phyloP scores from a whole-genome alignment of 371 early-diverging fungal genomes.

The Mucor lusitanicus region DNA sequence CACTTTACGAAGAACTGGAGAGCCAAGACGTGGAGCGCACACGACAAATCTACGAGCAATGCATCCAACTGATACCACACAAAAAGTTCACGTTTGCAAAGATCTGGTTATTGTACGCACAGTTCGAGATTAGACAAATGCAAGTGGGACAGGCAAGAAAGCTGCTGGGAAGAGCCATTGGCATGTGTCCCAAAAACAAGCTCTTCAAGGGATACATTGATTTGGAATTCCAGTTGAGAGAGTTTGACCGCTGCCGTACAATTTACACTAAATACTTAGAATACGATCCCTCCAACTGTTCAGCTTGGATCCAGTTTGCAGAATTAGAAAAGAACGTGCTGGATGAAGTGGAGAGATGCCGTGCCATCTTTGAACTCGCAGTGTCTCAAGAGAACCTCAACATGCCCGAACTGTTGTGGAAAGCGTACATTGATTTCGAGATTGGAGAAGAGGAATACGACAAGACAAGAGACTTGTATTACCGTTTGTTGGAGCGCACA shows the following conservation, averaged over 20 bases:
- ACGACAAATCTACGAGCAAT: conserved; percentile 82
- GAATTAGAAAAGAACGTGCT: conserved; percentile 80
- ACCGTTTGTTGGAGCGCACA: conserved; percentile 82
- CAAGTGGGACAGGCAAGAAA: conserved; percentile 82
- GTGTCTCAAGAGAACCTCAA: conserved; percentile 85
- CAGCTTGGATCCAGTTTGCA: conserved; percentile 95
- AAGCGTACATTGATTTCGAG: conserved; percentile 96
- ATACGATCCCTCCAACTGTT: conserved; percentile 81
- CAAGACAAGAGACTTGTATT: conserved; percentile 79
- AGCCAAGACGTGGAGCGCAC: conserved; percentile 83
- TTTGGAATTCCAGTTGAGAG: conserved; percentile 88
- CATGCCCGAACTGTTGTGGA: conserved; percentile 98
- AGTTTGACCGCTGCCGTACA: conserved; percentile 92
- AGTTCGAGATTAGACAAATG: conserved; percentile 85
- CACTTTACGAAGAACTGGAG: conserved; percentile 91
- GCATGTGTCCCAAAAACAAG: conserved; percentile 78
- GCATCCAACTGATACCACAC: conserved; percentile 90
- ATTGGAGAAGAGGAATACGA: conserved; percentile 79
- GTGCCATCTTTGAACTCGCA: conserved; percentile 91
- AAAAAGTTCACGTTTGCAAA: conserved; percentile 95
- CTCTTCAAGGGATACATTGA: conserved; percentile 96
- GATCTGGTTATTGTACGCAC: conserved; percentile 92
- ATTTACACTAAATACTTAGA: conserved; percentile 89
- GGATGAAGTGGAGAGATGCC: conserved; percentile 85
- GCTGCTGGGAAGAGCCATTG: conserved; percentile 84